Evolutionary conservation across 2,329 filamentous ascomycete genomes (phyloP).

Genomic region (Trichoderma sp.): DNA sequence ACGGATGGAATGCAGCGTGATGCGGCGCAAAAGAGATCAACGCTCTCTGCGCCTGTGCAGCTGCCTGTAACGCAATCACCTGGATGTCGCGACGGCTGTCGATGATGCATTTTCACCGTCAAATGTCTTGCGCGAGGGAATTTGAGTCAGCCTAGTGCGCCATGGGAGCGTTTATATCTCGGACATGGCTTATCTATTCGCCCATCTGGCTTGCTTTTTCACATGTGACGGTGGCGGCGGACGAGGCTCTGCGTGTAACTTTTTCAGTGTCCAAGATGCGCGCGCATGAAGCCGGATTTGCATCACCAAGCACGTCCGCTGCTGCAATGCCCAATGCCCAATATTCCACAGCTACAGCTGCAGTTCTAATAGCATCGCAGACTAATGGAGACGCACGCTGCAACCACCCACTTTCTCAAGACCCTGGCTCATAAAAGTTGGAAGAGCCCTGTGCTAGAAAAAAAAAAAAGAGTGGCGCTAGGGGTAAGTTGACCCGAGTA

Average conservation of each 20-base stretch:
- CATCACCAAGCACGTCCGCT: neutral
- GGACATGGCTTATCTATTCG: slow-evolving; percentile 5
- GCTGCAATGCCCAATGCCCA: neutral
- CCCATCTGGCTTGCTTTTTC: neutral
- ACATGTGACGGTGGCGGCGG: neutral
- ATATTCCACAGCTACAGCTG: neutral
- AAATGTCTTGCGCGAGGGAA: neutral
- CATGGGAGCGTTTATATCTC: neutral
- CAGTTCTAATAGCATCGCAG: neutral
- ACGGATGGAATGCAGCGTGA: neutral
- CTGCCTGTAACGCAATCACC: neutral
- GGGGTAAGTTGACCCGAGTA: neutral
- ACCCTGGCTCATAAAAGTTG: neutral
- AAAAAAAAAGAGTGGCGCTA: neutral
- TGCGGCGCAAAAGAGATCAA: neutral
- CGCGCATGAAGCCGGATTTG: neutral
- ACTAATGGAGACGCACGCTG: too few species aligned
- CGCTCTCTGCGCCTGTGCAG: neutral
- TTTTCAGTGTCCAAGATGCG: neutral
- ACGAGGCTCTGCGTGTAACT: neutral
- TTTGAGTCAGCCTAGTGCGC: slow-evolving; percentile 16
- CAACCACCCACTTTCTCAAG: too few species aligned
- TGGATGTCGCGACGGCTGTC: neutral
- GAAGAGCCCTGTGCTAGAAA: neutral
- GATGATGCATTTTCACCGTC: neutral